These are phyloP conservation scores for Colletotrichum eleusines DNA, from an alignment of 2,329 filamentous ascomycete genomes.

Conservation along the genomic window DNA sequence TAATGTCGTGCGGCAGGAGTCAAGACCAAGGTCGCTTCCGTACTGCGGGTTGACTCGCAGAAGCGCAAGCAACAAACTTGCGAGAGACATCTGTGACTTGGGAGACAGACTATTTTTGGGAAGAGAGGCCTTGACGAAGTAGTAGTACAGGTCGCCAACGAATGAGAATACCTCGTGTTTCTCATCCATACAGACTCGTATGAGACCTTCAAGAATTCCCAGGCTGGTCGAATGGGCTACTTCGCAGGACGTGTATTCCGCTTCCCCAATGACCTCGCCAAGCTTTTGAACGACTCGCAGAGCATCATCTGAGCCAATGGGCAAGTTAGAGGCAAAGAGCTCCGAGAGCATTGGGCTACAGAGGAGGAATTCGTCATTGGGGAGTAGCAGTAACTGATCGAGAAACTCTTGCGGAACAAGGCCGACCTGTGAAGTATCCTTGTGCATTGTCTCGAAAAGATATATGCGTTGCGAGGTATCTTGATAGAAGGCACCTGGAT, in stretches of 20 bases:
- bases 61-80: slow-evolving; percentile 76
- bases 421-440: slow-evolving; percentile 59
- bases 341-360: slow-evolving; percentile 64
- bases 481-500: slow-evolving; percentile 60
- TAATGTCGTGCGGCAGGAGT: slow-evolving; percentile 75
- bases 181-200: slow-evolving; percentile 72
- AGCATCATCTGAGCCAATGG: slow-evolving; percentile 61
- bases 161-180: slow-evolving; percentile 71
- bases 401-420: slow-evolving; percentile 65
- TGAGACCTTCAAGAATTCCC: slow-evolving; percentile 74
- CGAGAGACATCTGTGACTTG: slow-evolving; percentile 74
- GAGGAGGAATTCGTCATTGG: slow-evolving; percentile 66
- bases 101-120: slow-evolving; percentile 77
- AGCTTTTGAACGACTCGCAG: slow-evolving; percentile 62
- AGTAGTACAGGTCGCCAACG: slow-evolving; percentile 82
- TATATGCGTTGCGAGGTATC: slow-evolving; percentile 61
- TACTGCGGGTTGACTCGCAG: slow-evolving; percentile 77
- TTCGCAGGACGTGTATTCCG: slow-evolving; percentile 80
- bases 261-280: slow-evolving; percentile 64
- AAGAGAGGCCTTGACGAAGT: slow-evolving; percentile 77
- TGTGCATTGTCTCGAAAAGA: slow-evolving; percentile 58
- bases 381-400: slow-evolving; percentile 61
- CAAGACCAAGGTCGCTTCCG: slow-evolving; percentile 67
- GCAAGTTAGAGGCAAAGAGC: slow-evolving; percentile 65
- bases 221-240: slow-evolving; percentile 76